These are phyloP conservation scores for Rhazya stricta DNA, from an alignment of 257 asterid genomes.

Conservation along the genomic window DNA sequence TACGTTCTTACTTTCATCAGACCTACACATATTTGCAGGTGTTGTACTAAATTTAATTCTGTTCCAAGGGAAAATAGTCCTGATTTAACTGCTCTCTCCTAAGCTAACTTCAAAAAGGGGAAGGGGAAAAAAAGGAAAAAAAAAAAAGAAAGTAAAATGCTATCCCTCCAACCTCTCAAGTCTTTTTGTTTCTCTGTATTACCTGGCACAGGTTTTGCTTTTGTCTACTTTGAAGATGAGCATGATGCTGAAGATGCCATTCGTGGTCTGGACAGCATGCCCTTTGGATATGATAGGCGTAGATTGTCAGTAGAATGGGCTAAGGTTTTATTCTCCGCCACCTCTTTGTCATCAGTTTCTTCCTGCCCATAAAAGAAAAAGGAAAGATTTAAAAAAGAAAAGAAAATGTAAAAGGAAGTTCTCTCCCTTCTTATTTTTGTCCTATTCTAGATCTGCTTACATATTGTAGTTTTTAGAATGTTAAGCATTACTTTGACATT, in stretches of 20 bases:
- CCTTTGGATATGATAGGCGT: conserved; percentile 74
- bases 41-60: conserved; percentile 51
- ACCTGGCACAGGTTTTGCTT: conserved; percentile 65
- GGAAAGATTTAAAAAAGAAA: no score
- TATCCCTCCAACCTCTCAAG: conserved; percentile 20
- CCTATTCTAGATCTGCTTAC: not conserved
- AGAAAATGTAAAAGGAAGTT: no score
- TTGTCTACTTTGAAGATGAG: conserved; percentile 85
- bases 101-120: conserved; percentile 19
- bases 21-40: conserved; percentile 83
- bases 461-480: not conserved
- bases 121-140: no score
- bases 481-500: not conserved
- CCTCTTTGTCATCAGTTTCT: no score
- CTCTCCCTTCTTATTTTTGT: not conserved
- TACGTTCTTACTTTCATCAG: conserved; percentile 76
- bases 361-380: not conserved
- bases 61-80: conserved; percentile 31
- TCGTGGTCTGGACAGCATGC: conserved; percentile 49
- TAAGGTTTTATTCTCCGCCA: conserved; percentile 38
- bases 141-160: not conserved
- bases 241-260: conserved; percentile 90
- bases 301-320: conserved; percentile 90
- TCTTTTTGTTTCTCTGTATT: not conserved
- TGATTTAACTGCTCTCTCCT: conserved; percentile 33